These are phyloP conservation scores for Antonospora locustae DNA, from an alignment of 371 early-diverging fungal genomes.

Conservation along the genomic window DNA sequence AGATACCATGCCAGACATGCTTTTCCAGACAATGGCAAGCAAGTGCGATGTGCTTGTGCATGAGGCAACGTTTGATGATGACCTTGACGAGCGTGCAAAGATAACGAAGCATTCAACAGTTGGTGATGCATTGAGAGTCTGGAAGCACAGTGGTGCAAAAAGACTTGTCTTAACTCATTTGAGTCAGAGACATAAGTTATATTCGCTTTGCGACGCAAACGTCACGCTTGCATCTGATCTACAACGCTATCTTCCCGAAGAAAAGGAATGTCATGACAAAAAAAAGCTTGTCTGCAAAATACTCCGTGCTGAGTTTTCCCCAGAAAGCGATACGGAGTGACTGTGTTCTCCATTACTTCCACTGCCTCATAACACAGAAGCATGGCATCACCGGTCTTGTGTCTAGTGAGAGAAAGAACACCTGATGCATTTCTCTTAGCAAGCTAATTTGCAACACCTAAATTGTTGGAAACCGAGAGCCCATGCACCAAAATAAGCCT, in stretches of 20 bases:
- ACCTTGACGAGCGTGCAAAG: slow-evolving; percentile 63
- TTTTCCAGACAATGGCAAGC: slow-evolving; percentile 61
- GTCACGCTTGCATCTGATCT: not conserved
- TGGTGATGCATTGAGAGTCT: slow-evolving; percentile 67
- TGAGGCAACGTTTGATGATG: slow-evolving; percentile 81
- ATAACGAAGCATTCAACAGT: slow-evolving; percentile 74
- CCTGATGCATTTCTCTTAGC: no score
- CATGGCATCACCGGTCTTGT: no score
- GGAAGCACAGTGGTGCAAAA: slow-evolving; percentile 63
- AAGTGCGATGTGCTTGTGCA: slow-evolving; percentile 66
- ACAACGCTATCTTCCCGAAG: no score
- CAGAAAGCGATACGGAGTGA: no score
- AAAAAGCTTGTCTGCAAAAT: no score
- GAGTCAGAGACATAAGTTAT: slow-evolving; percentile 76
- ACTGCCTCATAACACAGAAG: no score
- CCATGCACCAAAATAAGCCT: slow-evolving; percentile 12
- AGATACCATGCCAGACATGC: slow-evolving; percentile 74
- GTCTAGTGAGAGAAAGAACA: no score
- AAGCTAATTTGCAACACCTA: no score
- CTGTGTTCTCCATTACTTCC: no score
- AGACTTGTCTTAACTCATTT: slow-evolving; percentile 80
- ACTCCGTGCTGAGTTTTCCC: no score
- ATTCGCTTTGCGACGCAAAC: not conserved
- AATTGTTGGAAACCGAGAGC: no score
- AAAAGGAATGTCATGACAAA: no score